These are phyloP conservation scores for Linnemannia zychae DNA, from an alignment of 192 early-diverging fungal species.

Conservation along the genomic window DNA sequence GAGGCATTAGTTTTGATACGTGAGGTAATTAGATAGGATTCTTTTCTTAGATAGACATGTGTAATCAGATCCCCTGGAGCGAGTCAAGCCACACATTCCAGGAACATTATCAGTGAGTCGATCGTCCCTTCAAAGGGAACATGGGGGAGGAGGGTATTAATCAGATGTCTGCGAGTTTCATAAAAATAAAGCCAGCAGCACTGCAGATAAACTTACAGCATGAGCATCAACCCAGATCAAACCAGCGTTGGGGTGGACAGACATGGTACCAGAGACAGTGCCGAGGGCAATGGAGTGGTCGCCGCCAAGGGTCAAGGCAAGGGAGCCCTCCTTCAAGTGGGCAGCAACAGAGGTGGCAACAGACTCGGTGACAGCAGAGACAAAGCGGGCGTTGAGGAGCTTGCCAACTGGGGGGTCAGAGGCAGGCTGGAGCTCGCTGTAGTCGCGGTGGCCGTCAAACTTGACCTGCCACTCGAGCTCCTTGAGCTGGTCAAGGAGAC, in stretches of 20 bases:
- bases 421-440: slow-evolving; percentile 75
- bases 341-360: slow-evolving; percentile 75
- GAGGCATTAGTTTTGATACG: not conserved
- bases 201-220: slow-evolving; percentile 68
- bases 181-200: too few relatives aligned
- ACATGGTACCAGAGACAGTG: slow-evolving; percentile 84
- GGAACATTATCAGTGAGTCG: not conserved
- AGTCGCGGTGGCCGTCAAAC: slow-evolving; percentile 81
- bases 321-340: slow-evolving; percentile 73
- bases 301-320: slow-evolving; percentile 94
- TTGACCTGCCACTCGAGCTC: slow-evolving; percentile 85
- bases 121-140: too few relatives aligned
- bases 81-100: slow-evolving; percentile 1
- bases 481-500: slow-evolving; percentile 86
- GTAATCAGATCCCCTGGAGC: not conserved
- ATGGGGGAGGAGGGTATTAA: too few relatives aligned
- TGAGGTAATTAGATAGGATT: not conserved
- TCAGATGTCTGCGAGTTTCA: slow-evolving; percentile 1
- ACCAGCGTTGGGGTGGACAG: slow-evolving; percentile 83
- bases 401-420: slow-evolving; percentile 80
- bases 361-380: slow-evolving; percentile 80
- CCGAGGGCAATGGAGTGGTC: slow-evolving; percentile 96
- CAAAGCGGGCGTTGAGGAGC: slow-evolving; percentile 89
- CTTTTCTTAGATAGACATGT: not conserved
- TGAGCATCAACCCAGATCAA: slow-evolving; percentile 98